Conservation (phyloP, 805 yeast species). For the Cyberlindnera saturnus region DNA sequence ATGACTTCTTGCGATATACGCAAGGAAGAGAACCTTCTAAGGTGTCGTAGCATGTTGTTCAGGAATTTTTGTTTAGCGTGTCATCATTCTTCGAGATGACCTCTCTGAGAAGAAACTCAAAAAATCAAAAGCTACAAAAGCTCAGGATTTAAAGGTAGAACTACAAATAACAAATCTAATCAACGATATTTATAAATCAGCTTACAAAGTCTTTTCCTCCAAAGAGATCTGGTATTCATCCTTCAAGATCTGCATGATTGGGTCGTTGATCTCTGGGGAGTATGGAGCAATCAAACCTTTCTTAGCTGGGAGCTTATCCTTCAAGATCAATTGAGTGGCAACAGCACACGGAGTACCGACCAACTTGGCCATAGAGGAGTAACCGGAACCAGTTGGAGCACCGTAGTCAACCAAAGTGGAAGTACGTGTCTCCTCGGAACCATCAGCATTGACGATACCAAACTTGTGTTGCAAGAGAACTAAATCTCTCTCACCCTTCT, state of each 20-base stretch:
- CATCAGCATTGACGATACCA: constrained; percentile 95
- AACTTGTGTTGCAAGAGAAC: constrained; percentile 96
- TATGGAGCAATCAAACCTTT: constrained; percentile 93
- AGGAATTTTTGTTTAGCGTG: neutral
- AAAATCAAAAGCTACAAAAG: no score
- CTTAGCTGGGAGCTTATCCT: constrained; percentile 62
- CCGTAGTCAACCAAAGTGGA: constrained; percentile 95
- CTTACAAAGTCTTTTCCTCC: constrained; percentile 67
- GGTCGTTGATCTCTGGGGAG: constrained; percentile 82
- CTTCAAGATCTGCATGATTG: constrained; percentile 87
- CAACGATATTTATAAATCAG: neutral
- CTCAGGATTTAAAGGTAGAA: neutral
- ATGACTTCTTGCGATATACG: constrained; percentile 42
- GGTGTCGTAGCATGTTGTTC: neutral
- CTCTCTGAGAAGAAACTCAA: no score
- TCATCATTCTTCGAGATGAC: no score
- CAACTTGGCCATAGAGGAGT: constrained; percentile 96
- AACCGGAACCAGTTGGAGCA: constrained; percentile 71
- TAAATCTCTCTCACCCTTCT: constrained; percentile 90
- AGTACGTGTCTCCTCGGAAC: constrained; percentile 84
- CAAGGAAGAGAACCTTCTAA: constrained; percentile 8
- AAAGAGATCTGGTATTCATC: constrained; percentile 83
- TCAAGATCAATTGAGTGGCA: constrained; percentile 77
- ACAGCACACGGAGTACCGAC: constrained; percentile 99
- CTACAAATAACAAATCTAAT: neutral